These are phyloP conservation scores for Carpinus fangiana DNA, from an alignment of 306 rosid genomes.

Conservation along the genomic window DNA sequence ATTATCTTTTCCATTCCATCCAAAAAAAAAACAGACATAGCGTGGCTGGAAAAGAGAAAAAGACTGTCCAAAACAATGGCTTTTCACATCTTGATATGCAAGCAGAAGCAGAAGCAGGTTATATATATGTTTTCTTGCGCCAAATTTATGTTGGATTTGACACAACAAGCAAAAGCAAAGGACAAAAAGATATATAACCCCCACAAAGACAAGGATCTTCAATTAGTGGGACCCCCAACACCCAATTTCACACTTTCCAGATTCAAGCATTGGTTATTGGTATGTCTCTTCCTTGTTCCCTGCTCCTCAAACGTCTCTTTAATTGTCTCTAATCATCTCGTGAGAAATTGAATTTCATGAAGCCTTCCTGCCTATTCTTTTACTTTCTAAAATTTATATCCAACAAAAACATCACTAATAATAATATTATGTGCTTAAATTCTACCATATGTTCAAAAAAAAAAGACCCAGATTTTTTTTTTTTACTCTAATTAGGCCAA, in stretches of 20 bases:
- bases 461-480: too few species aligned
- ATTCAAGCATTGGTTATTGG: neutral
- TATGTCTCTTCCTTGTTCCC: too few species aligned
- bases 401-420: too few species aligned
- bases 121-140: neutral
- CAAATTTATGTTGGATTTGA: neutral
- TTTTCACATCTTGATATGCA: neutral
- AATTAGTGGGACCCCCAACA: neutral
- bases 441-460: too few species aligned
- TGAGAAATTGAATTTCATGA: neutral
- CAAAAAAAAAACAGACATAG: too few species aligned
- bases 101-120: neutral
- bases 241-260: neutral
- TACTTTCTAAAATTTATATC: too few species aligned
- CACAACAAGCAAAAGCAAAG: neutral
- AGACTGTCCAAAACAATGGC: neutral
- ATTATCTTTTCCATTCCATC: too few species aligned
- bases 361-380: too few species aligned
- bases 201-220: neutral
- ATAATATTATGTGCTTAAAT: too few species aligned
- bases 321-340: neutral
- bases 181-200: neutral
- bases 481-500: too few species aligned
- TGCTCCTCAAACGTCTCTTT: too few species aligned
- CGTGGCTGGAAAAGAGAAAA: too few species aligned